Conservation (phyloP, 805 yeast species). For the Wickerhamiella occidentalis region DNA sequence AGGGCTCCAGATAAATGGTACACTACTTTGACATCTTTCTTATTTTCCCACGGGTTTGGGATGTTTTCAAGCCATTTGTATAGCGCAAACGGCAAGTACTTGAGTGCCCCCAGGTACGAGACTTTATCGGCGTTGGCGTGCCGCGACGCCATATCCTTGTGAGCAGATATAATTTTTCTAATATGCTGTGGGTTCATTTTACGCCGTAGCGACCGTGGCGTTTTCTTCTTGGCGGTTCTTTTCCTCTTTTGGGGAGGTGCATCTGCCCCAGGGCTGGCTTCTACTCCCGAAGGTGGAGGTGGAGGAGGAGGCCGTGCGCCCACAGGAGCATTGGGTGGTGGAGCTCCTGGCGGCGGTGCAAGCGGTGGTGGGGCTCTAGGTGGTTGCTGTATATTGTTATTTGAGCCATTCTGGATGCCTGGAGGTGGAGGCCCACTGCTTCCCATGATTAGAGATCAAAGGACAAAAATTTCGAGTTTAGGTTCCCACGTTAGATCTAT, state of each 20-base stretch:
- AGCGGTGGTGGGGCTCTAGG: not conserved
- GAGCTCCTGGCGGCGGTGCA: not conserved
- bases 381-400: not conserved
- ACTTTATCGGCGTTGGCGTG: conserved; percentile 74
- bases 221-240: not conserved
- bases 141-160: conserved; percentile 71
- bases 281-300: not conserved
- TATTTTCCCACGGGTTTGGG: conserved; percentile 98
- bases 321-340: not conserved
- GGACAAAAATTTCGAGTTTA: too few relatives aligned
- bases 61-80: conserved; percentile 81
- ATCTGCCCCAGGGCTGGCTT: not conserved
- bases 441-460: not conserved
- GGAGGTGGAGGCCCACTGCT: not conserved
- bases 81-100: conserved; percentile 92
- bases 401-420: not conserved
- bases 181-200: conserved; percentile 82
- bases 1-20: conserved; percentile 91
- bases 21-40: conserved; percentile 72
- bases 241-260: not conserved
- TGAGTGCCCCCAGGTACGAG: conserved; percentile 79
- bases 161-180: conserved; percentile 69
- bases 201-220: conserved; percentile 49
- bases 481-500: too few relatives aligned
- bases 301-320: too few relatives aligned